These are phyloP conservation scores for Penicillium psychrofluorescens DNA, from an alignment of 495 filamentous ascomycete species.

Conservation along the genomic window DNA sequence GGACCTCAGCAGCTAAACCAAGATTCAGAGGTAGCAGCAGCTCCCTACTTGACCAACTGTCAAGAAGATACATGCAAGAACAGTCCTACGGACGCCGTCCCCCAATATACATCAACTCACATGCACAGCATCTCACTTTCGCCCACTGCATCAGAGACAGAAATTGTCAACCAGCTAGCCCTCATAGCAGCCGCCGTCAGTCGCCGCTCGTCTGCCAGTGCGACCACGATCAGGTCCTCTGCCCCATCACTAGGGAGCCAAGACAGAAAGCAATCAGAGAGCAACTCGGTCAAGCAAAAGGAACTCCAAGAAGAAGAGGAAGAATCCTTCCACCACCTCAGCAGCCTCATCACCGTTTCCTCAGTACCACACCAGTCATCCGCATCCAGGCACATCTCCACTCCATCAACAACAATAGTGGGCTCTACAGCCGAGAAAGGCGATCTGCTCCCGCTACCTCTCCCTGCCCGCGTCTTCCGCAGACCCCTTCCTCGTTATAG, in stretches of 20 bases:
- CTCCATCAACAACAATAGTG: background rate
- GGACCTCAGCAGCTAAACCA: too few species aligned
- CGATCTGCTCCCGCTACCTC: conserved; percentile 6
- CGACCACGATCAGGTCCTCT: background rate
- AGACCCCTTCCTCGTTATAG: conserved; percentile 14
- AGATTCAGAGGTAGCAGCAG: too few species aligned
- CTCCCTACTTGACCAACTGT: too few species aligned
- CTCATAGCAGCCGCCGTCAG: conserved; percentile 8
- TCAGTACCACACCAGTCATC: conserved; percentile 3
- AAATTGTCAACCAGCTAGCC: conserved; percentile 12
- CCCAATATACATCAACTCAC: too few species aligned
- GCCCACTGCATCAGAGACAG: conserved; percentile 5
- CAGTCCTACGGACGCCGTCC: too few species aligned
- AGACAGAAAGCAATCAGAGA: too few species aligned
- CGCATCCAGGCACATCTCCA: background rate
- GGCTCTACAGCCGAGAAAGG: conserved; percentile 1
- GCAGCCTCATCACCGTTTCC: conserved; percentile 20
- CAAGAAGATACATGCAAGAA: too few species aligned
- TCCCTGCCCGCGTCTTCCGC: background rate
- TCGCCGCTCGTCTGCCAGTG: background rate
- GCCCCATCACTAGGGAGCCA: too few species aligned
- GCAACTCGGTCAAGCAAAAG: background rate
- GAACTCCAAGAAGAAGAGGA: conserved; percentile 8
- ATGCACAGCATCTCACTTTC: too few species aligned
- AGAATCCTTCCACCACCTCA: conserved; percentile 19